Percentiles rank a stretch among this genome's conserved stretches.
These are phyloP conservation scores for Trametes sp. DNA, from an alignment of 1,284 basidiomycete genomes.

Conservation along the genomic window DNA sequence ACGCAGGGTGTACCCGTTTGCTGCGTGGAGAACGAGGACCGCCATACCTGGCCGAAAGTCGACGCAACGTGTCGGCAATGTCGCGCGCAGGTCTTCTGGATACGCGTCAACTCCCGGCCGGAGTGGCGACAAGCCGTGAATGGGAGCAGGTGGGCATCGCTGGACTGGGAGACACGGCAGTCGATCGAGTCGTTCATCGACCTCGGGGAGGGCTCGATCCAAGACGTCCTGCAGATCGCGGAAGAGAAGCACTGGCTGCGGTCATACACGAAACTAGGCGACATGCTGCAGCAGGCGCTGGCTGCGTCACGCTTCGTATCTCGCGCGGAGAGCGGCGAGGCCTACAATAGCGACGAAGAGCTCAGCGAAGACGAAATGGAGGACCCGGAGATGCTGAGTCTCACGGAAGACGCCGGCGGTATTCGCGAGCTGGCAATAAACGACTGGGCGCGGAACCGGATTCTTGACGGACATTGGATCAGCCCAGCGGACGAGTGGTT, in stretches of 20 bases:
- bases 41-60: slow-evolving; percentile 67
- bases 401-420: slow-evolving; percentile 65
- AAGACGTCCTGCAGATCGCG: slow-evolving; percentile 64
- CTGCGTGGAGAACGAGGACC: slow-evolving; percentile 74
- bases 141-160: slow-evolving; percentile 50
- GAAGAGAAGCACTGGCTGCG: slow-evolving; percentile 76
- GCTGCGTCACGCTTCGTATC: slow-evolving; percentile 59
- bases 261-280: slow-evolving; percentile 65
- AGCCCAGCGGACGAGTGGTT: slow-evolving; percentile 76
- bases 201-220: slow-evolving; percentile 71
- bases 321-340: slow-evolving; percentile 48
- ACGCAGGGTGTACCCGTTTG: slow-evolving; percentile 48
- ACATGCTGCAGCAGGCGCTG: slow-evolving; percentile 70
- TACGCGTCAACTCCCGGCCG: slow-evolving; percentile 51
- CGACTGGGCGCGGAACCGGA: slow-evolving; percentile 76
- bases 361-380: slow-evolving; percentile 64
- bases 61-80: slow-evolving; percentile 72
- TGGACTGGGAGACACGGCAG: slow-evolving; percentile 74
- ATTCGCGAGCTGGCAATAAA: slow-evolving; percentile 70
- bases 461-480: slow-evolving; percentile 77
- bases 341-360: slow-evolving; percentile 48
- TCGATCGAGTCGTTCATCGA: slow-evolving; percentile 72
- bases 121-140: slow-evolving; percentile 67
- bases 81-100: slow-evolving; percentile 67
- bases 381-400: slow-evolving; percentile 62